Conservation (phyloP, 352 stramenopile genomes). For the Globisporangium spinosum region DNA sequence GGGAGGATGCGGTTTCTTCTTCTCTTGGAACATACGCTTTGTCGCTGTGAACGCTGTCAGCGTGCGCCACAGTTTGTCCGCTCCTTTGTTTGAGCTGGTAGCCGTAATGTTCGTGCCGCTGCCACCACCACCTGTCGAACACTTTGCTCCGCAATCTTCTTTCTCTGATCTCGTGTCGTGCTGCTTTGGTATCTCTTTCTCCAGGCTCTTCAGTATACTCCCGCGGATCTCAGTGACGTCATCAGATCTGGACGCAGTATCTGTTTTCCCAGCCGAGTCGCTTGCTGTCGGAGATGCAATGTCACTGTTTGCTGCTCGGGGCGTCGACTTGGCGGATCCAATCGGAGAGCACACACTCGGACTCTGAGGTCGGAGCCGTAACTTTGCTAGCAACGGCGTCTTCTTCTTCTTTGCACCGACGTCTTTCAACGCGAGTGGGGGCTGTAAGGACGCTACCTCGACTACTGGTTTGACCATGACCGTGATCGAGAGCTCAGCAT, state of each 20-base stretch:
- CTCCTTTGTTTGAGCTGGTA: conserved; percentile 22
- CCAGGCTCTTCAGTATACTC: conserved; percentile 16
- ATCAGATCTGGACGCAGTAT: neutral
- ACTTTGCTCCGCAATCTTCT: conserved; percentile 5
- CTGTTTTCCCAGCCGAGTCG: neutral
- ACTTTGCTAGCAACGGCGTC: conserved; percentile 46
- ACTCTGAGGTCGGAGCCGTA: conserved; percentile 52
- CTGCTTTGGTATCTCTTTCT: conserved; percentile 7
- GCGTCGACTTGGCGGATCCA: conserved; percentile 14
- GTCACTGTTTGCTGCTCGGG: neutral
- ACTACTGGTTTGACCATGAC: neutral
- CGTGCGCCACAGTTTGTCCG: conserved; percentile 36
- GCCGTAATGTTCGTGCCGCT: conserved; percentile 7
- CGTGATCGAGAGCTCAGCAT: neutral
- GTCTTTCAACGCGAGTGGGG: neutral
- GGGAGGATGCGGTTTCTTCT: conserved; percentile 3
- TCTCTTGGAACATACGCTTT: conserved; percentile 33
- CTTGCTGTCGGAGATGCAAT: neutral
- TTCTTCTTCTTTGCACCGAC: conserved; percentile 26
- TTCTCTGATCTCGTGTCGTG: neutral
- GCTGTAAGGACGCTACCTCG: neutral
- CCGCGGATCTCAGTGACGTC: neutral
- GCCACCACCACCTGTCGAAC: neutral
- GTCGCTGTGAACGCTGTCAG: conserved; percentile 33
- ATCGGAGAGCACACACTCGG: conserved; percentile 18